Base-by-base conservation (phyloP, 192 early-diverging fungal genomes). In the Allomyces macrogynus region DNA sequence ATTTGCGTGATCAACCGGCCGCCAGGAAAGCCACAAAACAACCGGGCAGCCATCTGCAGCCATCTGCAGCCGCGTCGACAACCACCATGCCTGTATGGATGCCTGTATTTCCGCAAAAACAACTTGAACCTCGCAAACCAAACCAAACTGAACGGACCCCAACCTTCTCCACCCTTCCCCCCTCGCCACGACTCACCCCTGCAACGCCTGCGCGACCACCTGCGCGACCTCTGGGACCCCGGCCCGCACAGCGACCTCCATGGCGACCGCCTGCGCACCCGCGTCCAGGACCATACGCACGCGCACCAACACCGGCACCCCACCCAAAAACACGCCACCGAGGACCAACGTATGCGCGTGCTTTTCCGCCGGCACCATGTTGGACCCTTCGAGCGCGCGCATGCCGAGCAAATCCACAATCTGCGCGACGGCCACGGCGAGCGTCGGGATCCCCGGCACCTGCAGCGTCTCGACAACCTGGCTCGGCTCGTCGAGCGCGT, bases 401-500 rank as follows among this genome's bases (percentile, higher is more conserved):
- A 98, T 94, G 22, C 91, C 91, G 64, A 99, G 74, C 26, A 91
- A 73, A 2, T 89, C 82, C 57, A 86, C 70, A 66, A 99, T 79
- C 24, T 68, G 67, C 23, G 65, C 49, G 9, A 74, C 60, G 44
- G 74, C 73, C 60, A 67, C 73, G 65, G 73, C 70, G 61, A 79
- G 75, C 66, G 68, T 71, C 64, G 69, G 68, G 63, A 87, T 78
- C 61, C 81, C 86, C 11, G 90, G 84, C 67, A 99, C 75, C 43
- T 84, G 81, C 78, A 94, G 91, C 20, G 90, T 92, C 74, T 97
- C 93, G 7, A 92, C 75, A 11, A 80, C 77, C 74, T 94, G 89
- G 64, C 71, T 70, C n/a, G 77, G 84, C 40, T 68, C 75, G 14
- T 85, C 87, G 44, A 91, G 63, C 18, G 84, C 66, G 72, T 91